Percentiles rank a stretch among this genome's conserved stretches.
Conservation (phyloP, 2,329 filamentous ascomycete genomes). For the Colletotrichum lini region DNA sequence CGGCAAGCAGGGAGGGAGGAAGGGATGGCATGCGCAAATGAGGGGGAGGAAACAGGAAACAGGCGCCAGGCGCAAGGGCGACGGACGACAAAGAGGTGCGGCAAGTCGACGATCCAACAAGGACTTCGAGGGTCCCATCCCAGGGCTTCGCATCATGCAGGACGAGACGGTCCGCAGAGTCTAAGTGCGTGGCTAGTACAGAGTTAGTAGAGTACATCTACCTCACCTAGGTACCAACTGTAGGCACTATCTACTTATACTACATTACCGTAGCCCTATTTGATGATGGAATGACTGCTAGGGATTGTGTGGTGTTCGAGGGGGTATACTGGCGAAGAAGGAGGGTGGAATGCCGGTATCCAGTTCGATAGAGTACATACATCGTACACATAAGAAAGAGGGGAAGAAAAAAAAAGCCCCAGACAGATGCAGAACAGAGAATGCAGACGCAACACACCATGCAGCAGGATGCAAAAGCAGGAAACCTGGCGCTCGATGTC, state of each 20-base stretch:
- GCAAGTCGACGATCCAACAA: neutral
- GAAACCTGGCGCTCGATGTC: neutral
- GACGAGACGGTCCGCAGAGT: conserved; percentile 35
- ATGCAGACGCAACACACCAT: neutral
- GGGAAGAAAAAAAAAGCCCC: neutral
- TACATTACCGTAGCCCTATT: too few species aligned
- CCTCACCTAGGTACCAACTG: too few species aligned
- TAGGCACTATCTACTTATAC: too few species aligned
- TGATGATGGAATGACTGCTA: neutral
- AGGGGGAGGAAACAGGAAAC: conserved; percentile 7
- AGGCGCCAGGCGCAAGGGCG: conserved; percentile 15
- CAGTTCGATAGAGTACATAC: neutral
- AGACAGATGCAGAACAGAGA: neutral
- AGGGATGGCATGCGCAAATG: conserved; percentile 12
- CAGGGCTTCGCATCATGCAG: conserved; percentile 35
- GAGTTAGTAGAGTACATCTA: too few species aligned
- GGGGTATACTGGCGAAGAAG: neutral
- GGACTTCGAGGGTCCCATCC: conserved; percentile 19
- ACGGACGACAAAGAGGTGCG: conserved; percentile 24
- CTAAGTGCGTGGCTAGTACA: conserved; percentile 29
- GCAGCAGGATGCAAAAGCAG: neutral
- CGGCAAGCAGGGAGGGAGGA: conserved; percentile 22
- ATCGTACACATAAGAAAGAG: neutral
- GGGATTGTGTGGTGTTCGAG: neutral
- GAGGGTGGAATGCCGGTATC: neutral